Evolutionary conservation across 305 asterid species (phyloP).

Genomic region (Fraxinus paxiana): DNA sequence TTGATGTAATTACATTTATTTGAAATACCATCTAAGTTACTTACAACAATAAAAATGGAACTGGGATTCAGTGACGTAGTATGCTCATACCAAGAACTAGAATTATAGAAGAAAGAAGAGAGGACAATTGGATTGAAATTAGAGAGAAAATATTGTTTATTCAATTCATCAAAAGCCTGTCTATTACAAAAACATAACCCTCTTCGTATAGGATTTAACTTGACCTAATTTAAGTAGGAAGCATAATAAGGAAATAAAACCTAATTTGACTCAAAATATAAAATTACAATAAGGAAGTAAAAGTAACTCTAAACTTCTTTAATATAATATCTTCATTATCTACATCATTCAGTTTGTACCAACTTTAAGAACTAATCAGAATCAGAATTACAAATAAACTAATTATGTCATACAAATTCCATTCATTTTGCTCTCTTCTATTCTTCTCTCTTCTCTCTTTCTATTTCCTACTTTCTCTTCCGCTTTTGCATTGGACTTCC

Average conservation of each 20-base stretch:
- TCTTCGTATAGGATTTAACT: background rate
- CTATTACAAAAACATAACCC: background rate
- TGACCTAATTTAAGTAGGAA: background rate
- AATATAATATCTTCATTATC: background rate
- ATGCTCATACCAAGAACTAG: background rate
- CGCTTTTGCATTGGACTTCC: background rate
- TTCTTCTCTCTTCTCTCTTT: background rate
- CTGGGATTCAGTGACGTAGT: background rate
- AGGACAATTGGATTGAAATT: background rate
- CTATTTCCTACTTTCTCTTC: background rate
- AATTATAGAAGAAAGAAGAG: background rate
- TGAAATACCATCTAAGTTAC: background rate
- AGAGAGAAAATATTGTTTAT: background rate
- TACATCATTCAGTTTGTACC: background rate
- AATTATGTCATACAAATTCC: background rate
- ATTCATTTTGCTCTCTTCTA: background rate
- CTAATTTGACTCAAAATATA: background rate
- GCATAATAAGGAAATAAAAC: background rate
- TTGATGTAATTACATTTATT: background rate
- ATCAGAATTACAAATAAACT: background rate
- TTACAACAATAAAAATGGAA: background rate
- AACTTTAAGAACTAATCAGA: background rate
- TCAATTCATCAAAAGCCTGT: background rate
- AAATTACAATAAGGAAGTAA: background rate
- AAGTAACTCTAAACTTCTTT: background rate